A percentile compares a stretch with the other conserved stretches of the same genome.
Conservation (phyloP, 2,329 filamentous ascomycete species). For the Colletotrichum sidae region DNA sequence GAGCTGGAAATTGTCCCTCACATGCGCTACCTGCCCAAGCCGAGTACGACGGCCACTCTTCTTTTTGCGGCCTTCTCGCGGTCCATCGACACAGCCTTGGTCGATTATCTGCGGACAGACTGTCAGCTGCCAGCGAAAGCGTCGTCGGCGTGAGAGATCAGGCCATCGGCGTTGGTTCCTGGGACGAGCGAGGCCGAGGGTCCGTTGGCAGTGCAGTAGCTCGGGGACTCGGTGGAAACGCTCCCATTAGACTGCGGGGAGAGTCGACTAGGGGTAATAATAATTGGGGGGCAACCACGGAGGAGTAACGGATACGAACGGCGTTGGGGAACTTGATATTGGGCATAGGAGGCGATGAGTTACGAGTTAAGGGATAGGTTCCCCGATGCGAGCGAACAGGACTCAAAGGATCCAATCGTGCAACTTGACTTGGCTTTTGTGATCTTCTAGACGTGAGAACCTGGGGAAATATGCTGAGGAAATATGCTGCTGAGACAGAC, state of each 20-base stretch:
- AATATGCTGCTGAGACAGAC: too few species aligned
- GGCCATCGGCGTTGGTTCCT: background rate
- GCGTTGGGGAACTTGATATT: conserved; percentile 16
- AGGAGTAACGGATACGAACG: conserved; percentile 16
- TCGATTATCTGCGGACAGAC: conserved; percentile 59
- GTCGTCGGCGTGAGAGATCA: background rate
- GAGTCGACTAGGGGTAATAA: conserved; percentile 3
- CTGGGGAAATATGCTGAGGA: too few species aligned
- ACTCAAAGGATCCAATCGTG: too few species aligned
- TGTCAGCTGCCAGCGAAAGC: conserved; percentile 28
- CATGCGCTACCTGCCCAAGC: conserved; percentile 64
- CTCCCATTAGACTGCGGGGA: conserved; percentile 18
- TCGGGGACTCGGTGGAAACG: conserved; percentile 25
- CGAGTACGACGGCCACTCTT: conserved; percentile 64
- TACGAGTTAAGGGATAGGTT: conserved; percentile 4
- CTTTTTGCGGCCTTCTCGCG: conserved; percentile 70
- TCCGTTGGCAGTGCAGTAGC: too few species aligned
- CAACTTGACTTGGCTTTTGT: too few species aligned
- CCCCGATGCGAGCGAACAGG: background rate
- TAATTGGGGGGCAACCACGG: conserved; percentile 11
- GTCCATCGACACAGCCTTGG: conserved; percentile 67
- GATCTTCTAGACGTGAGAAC: too few species aligned
- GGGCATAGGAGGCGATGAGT: background rate
- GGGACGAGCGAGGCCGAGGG: background rate
- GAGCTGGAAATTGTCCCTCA: conserved; percentile 64